Conservation (phyloP, 176 grass and related monocot genomes). For the Chloris gayana region DNA sequence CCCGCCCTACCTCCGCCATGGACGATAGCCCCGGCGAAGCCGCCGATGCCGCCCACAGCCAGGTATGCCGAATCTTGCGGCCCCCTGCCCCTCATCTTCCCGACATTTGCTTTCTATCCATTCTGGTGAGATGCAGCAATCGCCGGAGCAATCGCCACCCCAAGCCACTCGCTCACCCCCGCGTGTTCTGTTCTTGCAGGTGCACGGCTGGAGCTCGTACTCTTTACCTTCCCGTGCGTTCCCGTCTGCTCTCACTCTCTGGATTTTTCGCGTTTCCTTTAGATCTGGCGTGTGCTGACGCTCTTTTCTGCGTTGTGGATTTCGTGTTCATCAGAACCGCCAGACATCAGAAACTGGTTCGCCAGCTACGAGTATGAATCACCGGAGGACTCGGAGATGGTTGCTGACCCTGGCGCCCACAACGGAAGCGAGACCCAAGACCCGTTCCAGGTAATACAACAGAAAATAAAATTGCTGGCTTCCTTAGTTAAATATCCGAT, state of each 20-base stretch:
- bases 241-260: background rate
- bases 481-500: background rate
- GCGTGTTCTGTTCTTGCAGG: constrained; percentile 37
- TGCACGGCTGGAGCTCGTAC: constrained; percentile 25
- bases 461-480: background rate
- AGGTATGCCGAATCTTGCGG: constrained; percentile 16
- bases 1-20: constrained; percentile 11
- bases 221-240: constrained; percentile 66
- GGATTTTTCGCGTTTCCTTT: constrained; percentile 2
- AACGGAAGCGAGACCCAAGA: constrained; percentile 50
- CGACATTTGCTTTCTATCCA: background rate
- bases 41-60: background rate
- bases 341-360: constrained; percentile 89
- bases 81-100: background rate
- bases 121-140: background rate
- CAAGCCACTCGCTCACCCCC: constrained; percentile 12
- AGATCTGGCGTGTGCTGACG: background rate
- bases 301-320: background rate
- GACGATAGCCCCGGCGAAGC: constrained; percentile 18
- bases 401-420: background rate
- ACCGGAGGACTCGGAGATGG: constrained; percentile 30
- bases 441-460: constrained; percentile 45
- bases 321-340: constrained; percentile 60
- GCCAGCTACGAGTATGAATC: constrained; percentile 77
- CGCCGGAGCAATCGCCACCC: background rate